Base-by-base conservation (phyloP, 495 filamentous ascomycete species). In the Annulohypoxylon bovei region DNA sequence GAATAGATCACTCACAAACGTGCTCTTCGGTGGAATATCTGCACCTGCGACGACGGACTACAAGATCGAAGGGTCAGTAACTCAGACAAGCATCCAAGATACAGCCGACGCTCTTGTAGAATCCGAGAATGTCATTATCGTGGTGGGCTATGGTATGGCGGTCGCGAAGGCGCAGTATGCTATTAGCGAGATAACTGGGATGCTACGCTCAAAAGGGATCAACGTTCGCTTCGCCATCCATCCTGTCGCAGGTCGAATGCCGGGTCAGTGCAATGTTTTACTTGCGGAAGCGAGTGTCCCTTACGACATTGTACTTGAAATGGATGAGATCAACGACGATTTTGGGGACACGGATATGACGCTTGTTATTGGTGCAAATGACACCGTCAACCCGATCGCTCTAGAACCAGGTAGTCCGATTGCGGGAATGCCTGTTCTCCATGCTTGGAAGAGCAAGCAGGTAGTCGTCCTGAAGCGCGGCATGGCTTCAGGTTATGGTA, bases 321-420 rank as follows among this genome's bases (percentile, higher is more conserved):
- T 94, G 92, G 92, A 94, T 76, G 92, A 95, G 78, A 94, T 95
- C 79, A 95, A 95, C 78, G 92, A 95, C 53, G 92, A 94, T 76
- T 95, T 95, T 78, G 72, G 81, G 35, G 90, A 93, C 37, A 93
- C 92, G 0, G 92, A 94, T 69, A 84, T 95, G n/a, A 92, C 91
- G 6, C 84, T 95, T 2, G 91, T 95, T 8, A 95, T 95, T 70
- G 92, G 92, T 4, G 92, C 92, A 9, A 95, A 95, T 70, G 92
- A 95, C 68, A 94, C 92, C 0, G 92, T 95, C 8, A 95, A 95
- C 67, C 92, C 92, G 0, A 93, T 93, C 74, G 91, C 92, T 4
- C 78, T 94, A 63, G 91, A 95, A 75, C 88, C 89, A 1, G 91
- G 90, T 60, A 92, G 89, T 39, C 83, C 90, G 4, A 94, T 95